Conservation (phyloP, 2,329 filamentous ascomycete genomes). For the Curvularia spicifera region DNA sequence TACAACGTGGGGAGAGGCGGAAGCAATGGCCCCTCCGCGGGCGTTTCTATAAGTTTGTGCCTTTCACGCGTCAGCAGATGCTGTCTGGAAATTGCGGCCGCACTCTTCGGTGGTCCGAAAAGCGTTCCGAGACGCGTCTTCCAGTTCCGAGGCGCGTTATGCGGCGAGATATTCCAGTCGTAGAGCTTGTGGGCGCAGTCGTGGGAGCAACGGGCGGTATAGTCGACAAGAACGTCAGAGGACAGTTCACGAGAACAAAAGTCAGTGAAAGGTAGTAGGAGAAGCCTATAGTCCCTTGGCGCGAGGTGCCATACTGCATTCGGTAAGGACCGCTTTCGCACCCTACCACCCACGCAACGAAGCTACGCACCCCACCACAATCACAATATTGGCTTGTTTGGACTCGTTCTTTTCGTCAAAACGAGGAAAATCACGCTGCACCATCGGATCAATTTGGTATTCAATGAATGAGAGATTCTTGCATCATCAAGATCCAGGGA, state of each 20-base stretch:
- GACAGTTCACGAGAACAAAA: conserved; percentile 43
- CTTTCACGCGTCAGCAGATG: conserved; percentile 29
- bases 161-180: conserved; percentile 36
- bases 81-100: conserved; percentile 40
- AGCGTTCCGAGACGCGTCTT: conserved; percentile 48
- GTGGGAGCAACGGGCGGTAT: conserved; percentile 37
- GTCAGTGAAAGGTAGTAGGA: conserved; percentile 38
- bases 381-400: conserved; percentile 62
- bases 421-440: conserved; percentile 20
- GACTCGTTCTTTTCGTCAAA: conserved; percentile 67
- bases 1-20: conserved; percentile 1
- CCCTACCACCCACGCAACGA: conserved; percentile 35
- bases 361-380: conserved; percentile 39
- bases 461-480: conserved; percentile 10
- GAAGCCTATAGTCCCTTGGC: conserved; percentile 29
- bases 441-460: conserved; percentile 17
- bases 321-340: conserved; percentile 37
- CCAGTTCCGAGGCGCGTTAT: conserved; percentile 54
- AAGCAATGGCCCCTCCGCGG: conserved; percentile 21
- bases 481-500: conserved; percentile 17
- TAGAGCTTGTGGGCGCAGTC: conserved; percentile 35
- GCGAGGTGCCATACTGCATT: conserved; percentile 33
- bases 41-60: conserved; percentile 16
- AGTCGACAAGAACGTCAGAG: conserved; percentile 43
- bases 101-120: conserved; percentile 38